Evolutionary conservation across 257 asterid genomes (phyloP).

Genomic region (Fraxinus pennsylvanica): DNA sequence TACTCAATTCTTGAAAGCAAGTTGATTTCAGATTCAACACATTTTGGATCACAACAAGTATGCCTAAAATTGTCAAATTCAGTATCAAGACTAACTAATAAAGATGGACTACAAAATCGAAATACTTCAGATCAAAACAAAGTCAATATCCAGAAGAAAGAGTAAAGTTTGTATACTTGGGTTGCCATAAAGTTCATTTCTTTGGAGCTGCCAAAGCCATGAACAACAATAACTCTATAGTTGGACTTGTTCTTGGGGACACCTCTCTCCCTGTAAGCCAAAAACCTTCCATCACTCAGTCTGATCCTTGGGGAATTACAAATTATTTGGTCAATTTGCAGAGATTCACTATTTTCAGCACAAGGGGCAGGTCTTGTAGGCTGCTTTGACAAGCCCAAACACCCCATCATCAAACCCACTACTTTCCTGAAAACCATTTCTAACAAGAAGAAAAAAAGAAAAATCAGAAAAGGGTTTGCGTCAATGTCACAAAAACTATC

Average conservation of each 20-base stretch:
- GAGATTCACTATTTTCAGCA: conserved; percentile 39
- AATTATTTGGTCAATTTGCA: conserved; percentile 23
- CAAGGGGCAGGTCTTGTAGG: conserved; percentile 54
- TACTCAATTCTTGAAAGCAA: conserved; percentile 8
- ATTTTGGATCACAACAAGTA: not conserved
- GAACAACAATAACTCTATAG: conserved; percentile 66
- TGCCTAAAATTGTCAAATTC: not conserved
- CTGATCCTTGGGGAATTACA: conserved; percentile 46
- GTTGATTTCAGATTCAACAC: conserved; percentile 12
- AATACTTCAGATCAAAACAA: conserved; percentile 13
- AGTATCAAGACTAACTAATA: not conserved
- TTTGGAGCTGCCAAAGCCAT: conserved; percentile 90
- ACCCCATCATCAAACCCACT: conserved; percentile 68
- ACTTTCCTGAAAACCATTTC: conserved; percentile 75
- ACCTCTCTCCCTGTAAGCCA: conserved; percentile 88
- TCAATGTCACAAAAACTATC: not conserved
- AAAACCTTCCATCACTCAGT: conserved; percentile 79
- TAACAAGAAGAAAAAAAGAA: not conserved
- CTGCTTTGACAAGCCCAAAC: conserved; percentile 67
- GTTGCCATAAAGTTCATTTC: conserved; percentile 86
- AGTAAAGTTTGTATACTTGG: conserved; percentile 44
- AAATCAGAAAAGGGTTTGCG: not conserved
- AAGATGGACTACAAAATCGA: not conserved
- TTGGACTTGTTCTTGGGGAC: conserved; percentile 65
- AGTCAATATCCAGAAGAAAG: not conserved